phyloP scores from a whole-genome alignment of 768 basidiomycete genomes.

The Butyriboletus loyo region DNA sequence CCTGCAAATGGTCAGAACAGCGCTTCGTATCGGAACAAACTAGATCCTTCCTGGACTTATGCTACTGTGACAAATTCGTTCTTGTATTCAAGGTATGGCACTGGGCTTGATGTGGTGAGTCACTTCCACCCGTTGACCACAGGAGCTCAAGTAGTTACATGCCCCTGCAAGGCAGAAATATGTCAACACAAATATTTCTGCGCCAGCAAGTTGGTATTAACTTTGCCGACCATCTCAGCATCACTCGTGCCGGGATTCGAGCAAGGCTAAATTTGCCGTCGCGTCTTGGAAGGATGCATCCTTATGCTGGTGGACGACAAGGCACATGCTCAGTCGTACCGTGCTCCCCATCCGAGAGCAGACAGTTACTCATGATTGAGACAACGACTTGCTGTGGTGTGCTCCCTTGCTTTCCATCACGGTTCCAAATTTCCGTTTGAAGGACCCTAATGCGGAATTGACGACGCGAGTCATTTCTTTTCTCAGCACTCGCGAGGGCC shows the following conservation, averaged over 20 bases:
- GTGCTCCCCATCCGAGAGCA: neutral
- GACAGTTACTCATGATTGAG: neutral
- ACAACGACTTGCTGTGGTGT: neutral
- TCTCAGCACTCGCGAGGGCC: neutral
- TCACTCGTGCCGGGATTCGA: neutral
- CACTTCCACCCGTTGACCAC: neutral
- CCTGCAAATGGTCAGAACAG: neutral
- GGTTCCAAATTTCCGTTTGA: neutral
- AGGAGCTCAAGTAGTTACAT: neutral
- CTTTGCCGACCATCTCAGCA: neutral
- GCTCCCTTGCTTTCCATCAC: neutral
- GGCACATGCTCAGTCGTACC: neutral
- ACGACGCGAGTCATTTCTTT: neutral
- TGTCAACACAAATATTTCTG: slow-evolving; percentile 17
- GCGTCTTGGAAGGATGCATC: neutral
- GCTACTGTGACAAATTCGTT: slow-evolving; percentile 18
- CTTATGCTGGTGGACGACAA: too few relatives aligned
- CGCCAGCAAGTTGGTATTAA: slow-evolving; percentile 8
- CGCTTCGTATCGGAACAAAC: neutral
- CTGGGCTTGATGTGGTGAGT: slow-evolving; percentile 2
- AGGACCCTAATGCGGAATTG: neutral
- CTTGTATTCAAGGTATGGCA: slow-evolving; percentile 20
- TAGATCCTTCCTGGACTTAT: neutral
- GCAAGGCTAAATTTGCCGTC: slow-evolving; percentile 11
- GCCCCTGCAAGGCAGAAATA: slow-evolving; percentile 18